Conservation (phyloP, 2,329 filamentous ascomycete genomes). For the Aspergillus sp. region DNA sequence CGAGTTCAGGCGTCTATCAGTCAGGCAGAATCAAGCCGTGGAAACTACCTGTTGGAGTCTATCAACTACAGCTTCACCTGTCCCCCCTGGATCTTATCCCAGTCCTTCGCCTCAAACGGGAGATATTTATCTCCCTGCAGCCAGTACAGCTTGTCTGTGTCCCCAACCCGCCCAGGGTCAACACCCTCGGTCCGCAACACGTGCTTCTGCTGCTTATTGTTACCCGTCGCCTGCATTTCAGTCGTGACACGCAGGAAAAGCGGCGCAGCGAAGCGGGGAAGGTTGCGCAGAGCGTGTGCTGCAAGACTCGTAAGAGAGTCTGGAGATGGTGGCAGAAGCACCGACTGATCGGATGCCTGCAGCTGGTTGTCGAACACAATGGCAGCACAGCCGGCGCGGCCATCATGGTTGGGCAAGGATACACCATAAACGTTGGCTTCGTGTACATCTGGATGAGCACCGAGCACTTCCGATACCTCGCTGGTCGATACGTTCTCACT, state of each 20-base stretch:
- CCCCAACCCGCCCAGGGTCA: constrained; percentile 51
- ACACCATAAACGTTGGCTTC: constrained; percentile 90
- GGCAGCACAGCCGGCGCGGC: constrained; percentile 78
- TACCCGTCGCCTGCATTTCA: constrained; percentile 70
- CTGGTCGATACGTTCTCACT: constrained; percentile 79
- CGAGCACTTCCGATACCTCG: constrained; percentile 76
- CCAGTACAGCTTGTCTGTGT: constrained; percentile 61
- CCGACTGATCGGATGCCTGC: constrained; percentile 19
- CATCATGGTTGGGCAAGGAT: constrained; percentile 74
- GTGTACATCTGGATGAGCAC: constrained; percentile 62
- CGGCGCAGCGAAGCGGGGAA: constrained; percentile 75
- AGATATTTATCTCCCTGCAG: constrained; percentile 66
- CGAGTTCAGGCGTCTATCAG: background rate
- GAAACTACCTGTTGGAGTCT: background rate
- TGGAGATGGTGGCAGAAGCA: constrained; percentile 31
- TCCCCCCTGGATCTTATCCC: constrained; percentile 66
- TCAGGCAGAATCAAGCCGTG: background rate
- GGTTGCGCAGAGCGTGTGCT: constrained; percentile 52
- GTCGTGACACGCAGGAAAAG: constrained; percentile 71
- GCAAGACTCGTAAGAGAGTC: constrained; percentile 61
- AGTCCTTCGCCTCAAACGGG: constrained; percentile 66
- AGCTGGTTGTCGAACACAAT: constrained; percentile 57
- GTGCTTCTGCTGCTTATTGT: constrained; percentile 86
- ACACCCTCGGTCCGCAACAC: constrained; percentile 71
- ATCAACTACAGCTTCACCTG: constrained; percentile 64